Conservation (phyloP, 1,284 basidiomycete species). For the Leucoagaricus sp. region DNA sequence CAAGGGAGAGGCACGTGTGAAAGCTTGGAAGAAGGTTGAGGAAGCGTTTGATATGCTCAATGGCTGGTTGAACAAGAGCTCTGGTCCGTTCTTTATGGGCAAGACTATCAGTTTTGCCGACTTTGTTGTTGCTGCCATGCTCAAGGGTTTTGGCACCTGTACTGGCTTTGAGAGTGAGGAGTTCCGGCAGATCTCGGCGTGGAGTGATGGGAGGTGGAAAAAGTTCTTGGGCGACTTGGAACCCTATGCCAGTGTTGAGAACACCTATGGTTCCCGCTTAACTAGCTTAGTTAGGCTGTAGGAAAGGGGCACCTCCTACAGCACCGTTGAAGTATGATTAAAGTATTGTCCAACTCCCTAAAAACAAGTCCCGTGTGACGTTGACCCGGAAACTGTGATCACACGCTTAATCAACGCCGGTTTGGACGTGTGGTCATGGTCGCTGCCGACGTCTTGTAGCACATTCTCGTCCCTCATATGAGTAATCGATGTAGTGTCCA, state of each 20-base stretch:
- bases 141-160: slow-evolving; percentile 18
- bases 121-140: slow-evolving; percentile 20
- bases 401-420: too few relatives aligned
- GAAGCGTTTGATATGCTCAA: slow-evolving; percentile 21
- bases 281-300: not conserved
- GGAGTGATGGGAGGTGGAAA: slow-evolving; percentile 28
- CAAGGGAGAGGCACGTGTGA: slow-evolving; percentile 19
- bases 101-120: slow-evolving; percentile 25
- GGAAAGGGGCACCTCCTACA: too few relatives aligned
- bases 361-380: too few relatives aligned
- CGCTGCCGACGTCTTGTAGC: too few relatives aligned
- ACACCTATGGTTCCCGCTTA: not conserved
- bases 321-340: too few relatives aligned
- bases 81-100: slow-evolving; percentile 27
- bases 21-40: slow-evolving; percentile 26
- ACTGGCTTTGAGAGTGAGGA: slow-evolving; percentile 25
- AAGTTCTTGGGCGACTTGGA: slow-evolving; percentile 1
- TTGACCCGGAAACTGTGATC: too few relatives aligned
- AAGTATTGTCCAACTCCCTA: too few relatives aligned
- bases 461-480: too few relatives aligned
- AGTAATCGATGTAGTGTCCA: too few relatives aligned
- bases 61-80: slow-evolving; percentile 23
- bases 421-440: too few relatives aligned
- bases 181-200: slow-evolving; percentile 24
- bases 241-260: not conserved